Evolutionary conservation across 305 asterid species (phyloP).

Genomic region (Fraxinus nigra): DNA sequence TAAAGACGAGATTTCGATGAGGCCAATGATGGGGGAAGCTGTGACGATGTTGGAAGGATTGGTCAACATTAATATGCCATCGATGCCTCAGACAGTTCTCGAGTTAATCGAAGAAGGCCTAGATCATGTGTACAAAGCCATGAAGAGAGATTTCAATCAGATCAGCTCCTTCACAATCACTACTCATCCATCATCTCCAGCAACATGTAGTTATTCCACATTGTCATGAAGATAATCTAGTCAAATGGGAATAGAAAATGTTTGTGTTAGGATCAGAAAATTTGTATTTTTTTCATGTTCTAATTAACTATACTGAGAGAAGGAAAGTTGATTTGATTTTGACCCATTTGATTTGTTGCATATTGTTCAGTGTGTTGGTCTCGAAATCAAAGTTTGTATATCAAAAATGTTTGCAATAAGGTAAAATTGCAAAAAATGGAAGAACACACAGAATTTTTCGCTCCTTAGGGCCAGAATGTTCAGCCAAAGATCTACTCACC

Average conservation of each 20-base stretch:
- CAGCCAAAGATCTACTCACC: too few relatives aligned
- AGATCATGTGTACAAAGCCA: slow-evolving; percentile 73
- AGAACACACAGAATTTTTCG: too few relatives aligned
- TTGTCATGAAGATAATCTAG: slow-evolving; percentile 70
- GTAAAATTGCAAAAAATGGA: too few relatives aligned
- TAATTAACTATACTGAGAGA: background rate
- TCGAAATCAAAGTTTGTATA: too few relatives aligned
- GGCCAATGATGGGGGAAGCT: slow-evolving; percentile 89
- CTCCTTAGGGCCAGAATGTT: too few relatives aligned
- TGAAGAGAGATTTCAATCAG: slow-evolving; percentile 75
- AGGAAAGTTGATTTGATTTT: background rate
- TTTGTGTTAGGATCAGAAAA: background rate
- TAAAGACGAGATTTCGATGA: slow-evolving; percentile 63
- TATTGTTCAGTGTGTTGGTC: background rate
- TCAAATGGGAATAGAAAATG: background rate
- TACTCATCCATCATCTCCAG: slow-evolving; percentile 60
- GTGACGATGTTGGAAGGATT: slow-evolving; percentile 85
- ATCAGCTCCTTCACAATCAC: slow-evolving; percentile 60
- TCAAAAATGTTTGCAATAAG: too few relatives aligned
- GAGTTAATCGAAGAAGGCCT: slow-evolving; percentile 82
- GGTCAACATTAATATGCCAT: slow-evolving; percentile 54
- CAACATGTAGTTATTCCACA: slow-evolving; percentile 79
- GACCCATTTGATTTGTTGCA: background rate
- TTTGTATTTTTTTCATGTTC: background rate
- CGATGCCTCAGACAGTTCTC: slow-evolving; percentile 73